Percentiles rank a stretch among this genome's conserved stretches.
These are phyloP conservation scores for Oxytropis ochrocephala DNA, from an alignment of 306 rosid species.

Conservation along the genomic window DNA sequence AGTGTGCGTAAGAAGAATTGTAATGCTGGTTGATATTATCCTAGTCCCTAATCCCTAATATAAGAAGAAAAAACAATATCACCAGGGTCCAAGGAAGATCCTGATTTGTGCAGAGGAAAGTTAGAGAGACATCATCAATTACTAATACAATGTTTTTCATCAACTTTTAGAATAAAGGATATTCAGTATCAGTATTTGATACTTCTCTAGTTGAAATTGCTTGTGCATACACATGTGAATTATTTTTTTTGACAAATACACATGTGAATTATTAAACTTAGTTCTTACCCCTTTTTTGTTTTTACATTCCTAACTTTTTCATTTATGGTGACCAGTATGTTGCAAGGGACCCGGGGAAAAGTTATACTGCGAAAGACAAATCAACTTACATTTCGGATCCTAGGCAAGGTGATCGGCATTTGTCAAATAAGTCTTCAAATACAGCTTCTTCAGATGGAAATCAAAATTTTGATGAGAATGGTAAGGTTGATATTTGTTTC, in stretches of 20 bases:
- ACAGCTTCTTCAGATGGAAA: constrained; percentile 41
- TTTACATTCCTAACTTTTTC: constrained; percentile 3
- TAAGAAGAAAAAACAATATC: no score
- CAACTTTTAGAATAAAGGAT: neutral
- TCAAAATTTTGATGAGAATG: constrained; percentile 40
- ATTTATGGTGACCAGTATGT: constrained; percentile 54
- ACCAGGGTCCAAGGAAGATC: no score
- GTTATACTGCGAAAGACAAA: constrained; percentile 35
- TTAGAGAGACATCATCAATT: neutral
- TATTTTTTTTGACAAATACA: no score
- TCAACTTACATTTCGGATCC: constrained; percentile 37
- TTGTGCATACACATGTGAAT: neutral
- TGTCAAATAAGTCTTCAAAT: constrained; percentile 35
- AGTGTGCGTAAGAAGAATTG: neutral
- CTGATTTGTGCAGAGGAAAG: neutral
- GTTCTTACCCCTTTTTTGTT: neutral
- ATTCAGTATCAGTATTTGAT: neutral
- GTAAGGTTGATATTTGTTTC: constrained; percentile 33
- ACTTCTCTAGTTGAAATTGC: neutral
- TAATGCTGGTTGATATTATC: neutral
- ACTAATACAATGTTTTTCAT: neutral
- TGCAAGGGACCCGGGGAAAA: constrained; percentile 48
- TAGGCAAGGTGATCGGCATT: constrained; percentile 42
- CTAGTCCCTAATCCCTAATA: no score
- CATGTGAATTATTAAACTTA: neutral